These are phyloP conservation scores for Pythium pectinolyticum DNA, from an alignment of 352 stramenopile genomes.

Conservation along the genomic window DNA sequence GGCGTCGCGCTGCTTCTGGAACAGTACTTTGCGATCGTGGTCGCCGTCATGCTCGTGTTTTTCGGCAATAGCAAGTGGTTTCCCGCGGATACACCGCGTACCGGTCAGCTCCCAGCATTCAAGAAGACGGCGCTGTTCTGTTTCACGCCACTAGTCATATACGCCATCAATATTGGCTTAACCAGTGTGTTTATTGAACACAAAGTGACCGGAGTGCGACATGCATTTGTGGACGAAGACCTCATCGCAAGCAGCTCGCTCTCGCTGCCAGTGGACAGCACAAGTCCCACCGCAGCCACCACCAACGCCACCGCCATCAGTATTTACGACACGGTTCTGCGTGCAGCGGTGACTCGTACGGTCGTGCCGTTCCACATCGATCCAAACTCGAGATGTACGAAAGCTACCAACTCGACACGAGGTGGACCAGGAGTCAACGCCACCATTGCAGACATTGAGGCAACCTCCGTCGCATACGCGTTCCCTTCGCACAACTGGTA, in stretches of 20 bases:
- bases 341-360: slow-evolving; percentile 21
- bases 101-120: slow-evolving; percentile 18
- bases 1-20: slow-evolving; percentile 32
- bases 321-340: slow-evolving; percentile 38
- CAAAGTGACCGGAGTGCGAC: slow-evolving; percentile 29
- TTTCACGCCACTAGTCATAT: slow-evolving; percentile 38
- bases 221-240: slow-evolving; percentile 35
- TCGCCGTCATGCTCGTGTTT: slow-evolving; percentile 40
- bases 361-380: slow-evolving; percentile 33
- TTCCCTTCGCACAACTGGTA: slow-evolving; percentile 42
- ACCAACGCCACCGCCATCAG: too few relatives aligned
- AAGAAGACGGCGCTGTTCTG: slow-evolving; percentile 35
- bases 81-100: slow-evolving; percentile 23
- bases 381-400: slow-evolving; percentile 26
- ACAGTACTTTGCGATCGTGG: slow-evolving; percentile 35
- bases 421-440: not conserved
- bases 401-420: slow-evolving; percentile 18
- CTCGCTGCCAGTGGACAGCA: slow-evolving; percentile 13
- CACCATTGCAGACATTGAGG: slow-evolving; percentile 30
- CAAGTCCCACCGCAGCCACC: not conserved
- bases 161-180: slow-evolving; percentile 43
- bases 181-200: slow-evolving; percentile 46
- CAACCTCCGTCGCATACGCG: slow-evolving; percentile 36
- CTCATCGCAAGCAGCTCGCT: slow-evolving; percentile 18
- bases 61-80: slow-evolving; percentile 38